Evolutionary conservation across 805 yeast species (phyloP).

Genomic region (Nakazawaea anatomiae): DNA sequence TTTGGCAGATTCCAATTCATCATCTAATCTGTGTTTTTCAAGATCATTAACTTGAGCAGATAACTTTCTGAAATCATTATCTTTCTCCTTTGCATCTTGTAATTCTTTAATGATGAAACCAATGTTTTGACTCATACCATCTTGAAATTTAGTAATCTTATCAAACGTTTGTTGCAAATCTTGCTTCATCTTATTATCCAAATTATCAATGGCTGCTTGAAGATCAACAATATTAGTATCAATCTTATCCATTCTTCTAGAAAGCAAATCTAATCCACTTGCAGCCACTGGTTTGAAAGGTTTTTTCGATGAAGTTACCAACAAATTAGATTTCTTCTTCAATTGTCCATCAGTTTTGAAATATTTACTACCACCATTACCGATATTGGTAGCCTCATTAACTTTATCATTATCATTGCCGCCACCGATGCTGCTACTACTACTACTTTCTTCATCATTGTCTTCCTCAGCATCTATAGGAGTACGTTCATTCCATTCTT

Average conservation of each 20-base stretch:
- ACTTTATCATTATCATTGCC: neutral
- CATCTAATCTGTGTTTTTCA: neutral
- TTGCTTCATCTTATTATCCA: constrained; percentile 2
- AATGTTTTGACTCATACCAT: constrained; percentile 6
- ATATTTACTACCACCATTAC: neutral
- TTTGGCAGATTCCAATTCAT: neutral
- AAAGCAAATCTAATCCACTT: neutral
- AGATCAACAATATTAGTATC: constrained; percentile 5
- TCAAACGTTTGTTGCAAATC: constrained; percentile 4
- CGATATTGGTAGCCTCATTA: neutral
- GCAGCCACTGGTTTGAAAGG: neutral
- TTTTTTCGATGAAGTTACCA: neutral
- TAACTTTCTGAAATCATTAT: neutral
- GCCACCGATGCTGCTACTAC: neutral
- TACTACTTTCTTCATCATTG: neutral
- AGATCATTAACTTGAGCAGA: neutral
- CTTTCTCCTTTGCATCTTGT: neutral
- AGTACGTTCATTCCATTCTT: neutral
- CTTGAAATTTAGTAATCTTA: constrained; percentile 1
- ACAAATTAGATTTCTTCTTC: neutral
- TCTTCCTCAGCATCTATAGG: neutral
- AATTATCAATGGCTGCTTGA: neutral
- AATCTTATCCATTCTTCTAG: constrained; percentile 6
- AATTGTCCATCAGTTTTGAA: neutral
- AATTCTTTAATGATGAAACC: constrained; percentile 1